These are phyloP conservation scores for Aspergillus japonicus DNA, from an alignment of 2,329 filamentous ascomycete species.

Conservation along the genomic window DNA sequence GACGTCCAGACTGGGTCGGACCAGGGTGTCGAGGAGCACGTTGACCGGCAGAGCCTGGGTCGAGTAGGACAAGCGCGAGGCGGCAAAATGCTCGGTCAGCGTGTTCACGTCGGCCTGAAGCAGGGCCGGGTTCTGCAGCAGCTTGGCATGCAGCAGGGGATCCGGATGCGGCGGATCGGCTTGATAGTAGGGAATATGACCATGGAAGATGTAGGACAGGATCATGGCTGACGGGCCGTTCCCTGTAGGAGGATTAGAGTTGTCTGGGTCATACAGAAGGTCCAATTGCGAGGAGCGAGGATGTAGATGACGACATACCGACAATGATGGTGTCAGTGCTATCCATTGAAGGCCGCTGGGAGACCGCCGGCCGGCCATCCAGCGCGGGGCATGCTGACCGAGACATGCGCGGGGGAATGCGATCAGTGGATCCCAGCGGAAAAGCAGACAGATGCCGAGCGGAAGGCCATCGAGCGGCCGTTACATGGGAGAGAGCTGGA, in stretches of 20 bases:
- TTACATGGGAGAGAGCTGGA: constrained; percentile 10
- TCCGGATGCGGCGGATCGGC: constrained; percentile 55
- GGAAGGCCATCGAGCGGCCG: constrained; percentile 24
- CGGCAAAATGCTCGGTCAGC: constrained; percentile 57
- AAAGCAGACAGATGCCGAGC: constrained; percentile 10
- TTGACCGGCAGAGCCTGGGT: constrained; percentile 62
- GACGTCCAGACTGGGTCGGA: constrained; percentile 59
- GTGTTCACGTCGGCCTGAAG: constrained; percentile 49
- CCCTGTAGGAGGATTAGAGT: constrained; percentile 40
- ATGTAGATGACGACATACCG: constrained; percentile 36
- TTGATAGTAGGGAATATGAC: constrained; percentile 58
- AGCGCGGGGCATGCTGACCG: constrained; percentile 33
- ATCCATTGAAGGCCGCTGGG: constrained; percentile 34
- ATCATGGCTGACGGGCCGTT: constrained; percentile 63
- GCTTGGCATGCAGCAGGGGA: constrained; percentile 55
- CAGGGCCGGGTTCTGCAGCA: constrained; percentile 49
- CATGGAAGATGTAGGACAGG: constrained; percentile 62
- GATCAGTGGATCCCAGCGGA: constrained; percentile 9
- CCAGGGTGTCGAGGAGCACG: constrained; percentile 58
- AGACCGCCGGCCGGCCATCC: constrained; percentile 25
- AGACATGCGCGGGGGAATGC: constrained; percentile 24
- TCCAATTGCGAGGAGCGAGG: not conserved
- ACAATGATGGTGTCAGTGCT: constrained; percentile 44
- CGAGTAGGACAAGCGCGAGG: constrained; percentile 60
- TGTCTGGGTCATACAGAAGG: constrained; percentile 16